Conservation (phyloP, 805 yeast genomes). For the Starmerella khaoyaiensis region DNA sequence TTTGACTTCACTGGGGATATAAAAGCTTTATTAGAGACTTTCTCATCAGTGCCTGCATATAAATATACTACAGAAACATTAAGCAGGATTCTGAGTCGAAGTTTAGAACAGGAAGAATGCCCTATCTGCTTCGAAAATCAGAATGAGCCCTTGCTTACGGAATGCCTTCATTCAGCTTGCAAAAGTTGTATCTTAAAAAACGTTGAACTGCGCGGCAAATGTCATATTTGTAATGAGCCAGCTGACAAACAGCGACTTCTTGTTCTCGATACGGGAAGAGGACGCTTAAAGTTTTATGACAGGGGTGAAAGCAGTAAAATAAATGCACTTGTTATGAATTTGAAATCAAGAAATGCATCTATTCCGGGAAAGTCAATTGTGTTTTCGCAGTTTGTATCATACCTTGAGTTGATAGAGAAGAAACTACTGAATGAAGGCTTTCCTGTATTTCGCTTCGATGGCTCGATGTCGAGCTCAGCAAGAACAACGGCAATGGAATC, state of each 20-base stretch:
- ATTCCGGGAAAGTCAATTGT: conserved; percentile 59
- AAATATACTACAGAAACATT: conserved; percentile 22
- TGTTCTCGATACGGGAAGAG: conserved; percentile 27
- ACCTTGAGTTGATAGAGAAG: conserved; percentile 56
- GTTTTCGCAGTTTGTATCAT: conserved; percentile 81
- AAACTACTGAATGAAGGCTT: conserved; percentile 45
- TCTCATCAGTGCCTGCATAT: conserved; percentile 10
- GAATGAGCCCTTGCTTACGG: conserved; percentile 48
- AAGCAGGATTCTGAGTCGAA: conserved; percentile 22
- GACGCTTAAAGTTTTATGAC: conserved; percentile 24
- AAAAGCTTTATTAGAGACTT: conserved; percentile 5
- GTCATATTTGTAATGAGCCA: conserved; percentile 63
- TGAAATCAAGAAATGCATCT: conserved; percentile 44
- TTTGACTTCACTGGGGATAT: conserved; percentile 12
- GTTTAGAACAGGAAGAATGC: conserved; percentile 46
- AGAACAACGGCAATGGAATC: conserved; percentile 47
- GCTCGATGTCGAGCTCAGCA: conserved; percentile 53
- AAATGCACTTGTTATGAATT: conserved; percentile 8
- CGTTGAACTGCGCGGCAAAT: conserved; percentile 48
- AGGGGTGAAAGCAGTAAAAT: conserved; percentile 24
- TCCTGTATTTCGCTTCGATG: conserved; percentile 63
- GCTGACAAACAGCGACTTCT: conserved; percentile 41
- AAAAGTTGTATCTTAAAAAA: conserved; percentile 59
- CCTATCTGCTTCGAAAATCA: conserved; percentile 70
- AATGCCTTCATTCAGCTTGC: conserved; percentile 76